These are phyloP conservation scores for cucumber (Cucumis sativus) DNA, from an alignment of 306 rosid species.

Conservation along the genomic window DNA sequence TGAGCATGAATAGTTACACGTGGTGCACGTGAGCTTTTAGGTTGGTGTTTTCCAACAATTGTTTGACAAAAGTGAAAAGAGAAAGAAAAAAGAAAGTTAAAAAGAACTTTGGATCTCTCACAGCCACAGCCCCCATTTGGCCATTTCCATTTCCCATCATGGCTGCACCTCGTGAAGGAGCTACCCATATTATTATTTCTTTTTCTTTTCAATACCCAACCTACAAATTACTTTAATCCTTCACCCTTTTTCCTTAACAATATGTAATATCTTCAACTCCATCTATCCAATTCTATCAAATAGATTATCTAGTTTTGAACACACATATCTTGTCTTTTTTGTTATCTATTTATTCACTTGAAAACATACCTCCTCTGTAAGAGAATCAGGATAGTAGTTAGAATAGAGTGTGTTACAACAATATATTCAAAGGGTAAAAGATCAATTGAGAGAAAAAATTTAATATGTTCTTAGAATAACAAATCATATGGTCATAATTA, in stretches of 20 bases:
- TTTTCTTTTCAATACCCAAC: not conserved
- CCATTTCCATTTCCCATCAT: not conserved
- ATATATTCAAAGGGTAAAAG: too few species aligned
- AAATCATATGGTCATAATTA: too few species aligned
- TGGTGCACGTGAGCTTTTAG: constrained; percentile 2
- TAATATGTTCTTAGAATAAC: too few species aligned
- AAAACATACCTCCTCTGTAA: too few species aligned
- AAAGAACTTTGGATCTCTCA: not conserved
- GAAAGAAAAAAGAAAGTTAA: not conserved
- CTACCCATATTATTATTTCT: not conserved
- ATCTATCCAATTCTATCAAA: too few species aligned
- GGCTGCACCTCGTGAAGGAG: not conserved
- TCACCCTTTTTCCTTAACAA: not conserved
- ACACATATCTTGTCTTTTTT: too few species aligned
- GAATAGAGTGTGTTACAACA: too few species aligned
- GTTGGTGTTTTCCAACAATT: not conserved
- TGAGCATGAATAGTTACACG: not conserved
- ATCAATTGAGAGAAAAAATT: too few species aligned
- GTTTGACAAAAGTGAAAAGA: not conserved
- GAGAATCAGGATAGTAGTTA: too few species aligned
- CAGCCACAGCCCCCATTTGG: not conserved
- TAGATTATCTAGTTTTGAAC: too few species aligned
- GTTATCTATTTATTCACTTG: too few species aligned
- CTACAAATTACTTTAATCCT: not conserved
- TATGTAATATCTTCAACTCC: too few species aligned